phyloP scores from a whole-genome alignment of 768 basidiomycete species.

The Rhodocollybia butyracea region DNA sequence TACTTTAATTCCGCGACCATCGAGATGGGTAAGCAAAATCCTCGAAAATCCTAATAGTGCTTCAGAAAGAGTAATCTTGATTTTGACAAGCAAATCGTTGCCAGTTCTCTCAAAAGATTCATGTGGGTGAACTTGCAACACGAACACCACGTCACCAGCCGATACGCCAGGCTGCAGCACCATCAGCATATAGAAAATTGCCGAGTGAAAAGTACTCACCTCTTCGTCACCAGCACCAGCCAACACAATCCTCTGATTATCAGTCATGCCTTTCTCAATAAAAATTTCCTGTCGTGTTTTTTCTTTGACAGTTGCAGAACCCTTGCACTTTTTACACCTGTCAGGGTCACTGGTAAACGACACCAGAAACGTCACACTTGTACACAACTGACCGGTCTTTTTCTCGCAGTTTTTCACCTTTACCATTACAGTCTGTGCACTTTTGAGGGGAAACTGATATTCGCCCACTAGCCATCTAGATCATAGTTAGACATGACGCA shows the following conservation, averaged over 20 bases:
- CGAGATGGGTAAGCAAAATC: constrained; percentile 86
- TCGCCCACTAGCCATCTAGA: background rate
- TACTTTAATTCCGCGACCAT: constrained; percentile 87
- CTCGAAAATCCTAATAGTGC: constrained; percentile 94
- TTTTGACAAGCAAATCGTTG: constrained; percentile 73
- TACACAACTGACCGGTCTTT: constrained; percentile 75
- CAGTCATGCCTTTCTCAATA: constrained; percentile 83
- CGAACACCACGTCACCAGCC: constrained; percentile 89
- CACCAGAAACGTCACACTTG: too few species aligned
- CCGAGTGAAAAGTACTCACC: constrained; percentile 38
- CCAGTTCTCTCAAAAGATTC: constrained; percentile 81
- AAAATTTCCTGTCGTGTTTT: constrained; percentile 87
- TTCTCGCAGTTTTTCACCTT: constrained; percentile 70
- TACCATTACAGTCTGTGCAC: constrained; percentile 70
- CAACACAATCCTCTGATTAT: constrained; percentile 82
- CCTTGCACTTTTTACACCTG: constrained; percentile 97
- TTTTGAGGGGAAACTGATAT: constrained; percentile 11
- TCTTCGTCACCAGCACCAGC: constrained; percentile 91
- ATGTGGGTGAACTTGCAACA: constrained; percentile 65
- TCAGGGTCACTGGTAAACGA: too few species aligned
- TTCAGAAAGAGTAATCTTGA: constrained; percentile 89
- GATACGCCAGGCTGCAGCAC: constrained; percentile 72
- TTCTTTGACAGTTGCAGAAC: constrained; percentile 76
- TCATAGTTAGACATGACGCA: background rate
- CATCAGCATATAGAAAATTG: background rate